Percentiles rank a stretch among this genome's conserved stretches.
Evolutionary conservation across 257 asterid genomes (phyloP).

Genomic region (Buddleja alternifolia): DNA sequence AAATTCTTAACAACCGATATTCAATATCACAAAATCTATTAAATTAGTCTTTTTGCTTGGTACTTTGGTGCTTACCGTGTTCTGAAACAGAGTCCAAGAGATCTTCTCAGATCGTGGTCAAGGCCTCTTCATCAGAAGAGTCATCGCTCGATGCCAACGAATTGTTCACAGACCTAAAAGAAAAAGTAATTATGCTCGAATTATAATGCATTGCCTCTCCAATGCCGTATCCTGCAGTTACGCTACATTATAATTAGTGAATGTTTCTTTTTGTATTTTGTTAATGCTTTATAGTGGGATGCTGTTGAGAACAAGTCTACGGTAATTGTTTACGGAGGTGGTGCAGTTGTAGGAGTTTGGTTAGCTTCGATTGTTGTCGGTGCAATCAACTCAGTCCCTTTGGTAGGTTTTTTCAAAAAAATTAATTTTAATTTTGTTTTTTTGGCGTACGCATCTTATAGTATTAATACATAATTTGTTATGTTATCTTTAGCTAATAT

Average conservation of each 20-base stretch:
- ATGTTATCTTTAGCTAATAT: not conserved
- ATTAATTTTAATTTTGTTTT: not conserved
- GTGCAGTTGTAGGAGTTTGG: slow-evolving; percentile 87
- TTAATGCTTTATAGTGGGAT: slow-evolving; percentile 68
- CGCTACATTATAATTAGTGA: not conserved
- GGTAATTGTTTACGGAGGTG: slow-evolving; percentile 83
- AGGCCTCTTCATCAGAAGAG: slow-evolving; percentile 89
- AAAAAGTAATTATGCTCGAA: slow-evolving; percentile 55
- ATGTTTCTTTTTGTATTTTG: not conserved
- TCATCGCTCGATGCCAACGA: slow-evolving; percentile 67
- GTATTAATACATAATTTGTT: not conserved
- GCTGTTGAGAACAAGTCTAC: slow-evolving; percentile 93
- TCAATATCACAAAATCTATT: too few relatives aligned
- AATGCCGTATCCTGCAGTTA: not conserved
- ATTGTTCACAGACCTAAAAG: slow-evolving; percentile 70
- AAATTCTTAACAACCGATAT: too few relatives aligned
- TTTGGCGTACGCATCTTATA: not conserved
- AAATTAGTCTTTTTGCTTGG: too few relatives aligned
- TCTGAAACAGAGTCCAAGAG: slow-evolving; percentile 51
- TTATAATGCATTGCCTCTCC: not conserved
- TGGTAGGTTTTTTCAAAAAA: slow-evolving; percentile 53
- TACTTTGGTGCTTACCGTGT: slow-evolving; percentile 14
- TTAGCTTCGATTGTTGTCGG: slow-evolving; percentile 77
- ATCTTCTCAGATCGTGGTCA: slow-evolving; percentile 54
- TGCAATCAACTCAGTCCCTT: slow-evolving; percentile 91